phyloP scores from a whole-genome alignment of 345 rosid species.

The Alliaria petiolata region DNA sequence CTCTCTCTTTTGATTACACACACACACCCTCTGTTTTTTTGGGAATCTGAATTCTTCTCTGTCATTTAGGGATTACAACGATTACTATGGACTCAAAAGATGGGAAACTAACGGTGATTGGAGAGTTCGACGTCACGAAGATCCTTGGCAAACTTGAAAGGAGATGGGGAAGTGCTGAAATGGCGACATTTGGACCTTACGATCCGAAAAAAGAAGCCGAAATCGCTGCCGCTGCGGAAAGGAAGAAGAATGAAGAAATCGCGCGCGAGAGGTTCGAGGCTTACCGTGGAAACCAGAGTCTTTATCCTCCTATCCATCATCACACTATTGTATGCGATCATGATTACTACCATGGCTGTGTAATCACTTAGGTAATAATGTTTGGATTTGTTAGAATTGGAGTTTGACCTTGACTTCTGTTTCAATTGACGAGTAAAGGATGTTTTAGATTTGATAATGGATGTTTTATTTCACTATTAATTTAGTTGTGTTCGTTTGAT shows the following conservation, averaged over 20 bases:
- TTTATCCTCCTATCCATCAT: background rate
- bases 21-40: too few relatives aligned
- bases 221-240: conserved; percentile 28
- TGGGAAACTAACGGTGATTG: conserved; percentile 52
- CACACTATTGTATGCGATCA: background rate
- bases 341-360: background rate
- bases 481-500: background rate
- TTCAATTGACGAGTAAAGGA: background rate
- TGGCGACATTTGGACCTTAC: conserved; percentile 41
- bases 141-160: conserved; percentile 43
- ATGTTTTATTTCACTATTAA: background rate
- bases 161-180: conserved; percentile 28
- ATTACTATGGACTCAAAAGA: conserved; percentile 54
- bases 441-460: background rate
- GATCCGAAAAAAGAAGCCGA: conserved; percentile 16
- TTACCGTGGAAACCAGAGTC: too few relatives aligned
- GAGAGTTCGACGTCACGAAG: conserved; percentile 43
- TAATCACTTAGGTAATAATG: too few relatives aligned
- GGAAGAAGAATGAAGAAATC: conserved; percentile 41
- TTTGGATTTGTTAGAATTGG: background rate
- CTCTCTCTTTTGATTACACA: too few relatives aligned
- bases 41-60: too few relatives aligned
- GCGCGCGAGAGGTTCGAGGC: background rate
- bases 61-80: conserved; percentile 5
- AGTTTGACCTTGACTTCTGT: background rate